Base-by-base conservation (phyloP, 768 basidiomycete genomes). In the Auricularia auricula-judae region DNA sequence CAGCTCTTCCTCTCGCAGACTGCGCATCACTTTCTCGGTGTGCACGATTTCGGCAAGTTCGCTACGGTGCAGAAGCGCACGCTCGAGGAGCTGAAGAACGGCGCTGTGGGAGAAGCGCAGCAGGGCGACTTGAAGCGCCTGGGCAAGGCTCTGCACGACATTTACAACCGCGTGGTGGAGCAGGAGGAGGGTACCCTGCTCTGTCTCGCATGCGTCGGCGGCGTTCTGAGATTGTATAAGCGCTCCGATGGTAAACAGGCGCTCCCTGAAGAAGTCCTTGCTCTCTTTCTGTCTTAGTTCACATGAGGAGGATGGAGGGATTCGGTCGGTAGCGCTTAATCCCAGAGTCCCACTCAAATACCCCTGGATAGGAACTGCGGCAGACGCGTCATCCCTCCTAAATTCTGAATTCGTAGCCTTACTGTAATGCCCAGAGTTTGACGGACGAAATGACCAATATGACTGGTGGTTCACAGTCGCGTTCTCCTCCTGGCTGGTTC, bases 1-100 rank as follows among this genome's bases (percentile, higher is more conserved):
- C 88, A 89, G 70, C 73, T 89, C 12, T 86, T 81, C 70, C 79
- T 91, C 63, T 88, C 89, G 4, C 85, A 86, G 70, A 89, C 86
- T 0, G 74, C 79, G 74, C 68, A 78, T 29, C 62, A 66, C 8
- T 66, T 63, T 47, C 54, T 67, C 16, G 66, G 62, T 23, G 36
- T 62, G 11, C 66, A 67, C 63, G 72, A 66, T 67, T 81, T 58
- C 69, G 79, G 66, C 73, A 74, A 70, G 71, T 78, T 65, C 71
- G 80, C 64, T 71, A 75, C 61, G 66, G 74, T 74, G 34, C 70
- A 74, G 63, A 70, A 72, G 33, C 42, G 47, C 14, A 61, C 61
- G n/a, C 64, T 77, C 36, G 71, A 67, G 4, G 58, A 62, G 33
- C 43, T 66, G 10, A 71, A 67, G 64, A 60, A 68, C 56, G 42